Conservation (phyloP, 2,329 filamentous ascomycete genomes). For the Colletotrichum cereale region DNA sequence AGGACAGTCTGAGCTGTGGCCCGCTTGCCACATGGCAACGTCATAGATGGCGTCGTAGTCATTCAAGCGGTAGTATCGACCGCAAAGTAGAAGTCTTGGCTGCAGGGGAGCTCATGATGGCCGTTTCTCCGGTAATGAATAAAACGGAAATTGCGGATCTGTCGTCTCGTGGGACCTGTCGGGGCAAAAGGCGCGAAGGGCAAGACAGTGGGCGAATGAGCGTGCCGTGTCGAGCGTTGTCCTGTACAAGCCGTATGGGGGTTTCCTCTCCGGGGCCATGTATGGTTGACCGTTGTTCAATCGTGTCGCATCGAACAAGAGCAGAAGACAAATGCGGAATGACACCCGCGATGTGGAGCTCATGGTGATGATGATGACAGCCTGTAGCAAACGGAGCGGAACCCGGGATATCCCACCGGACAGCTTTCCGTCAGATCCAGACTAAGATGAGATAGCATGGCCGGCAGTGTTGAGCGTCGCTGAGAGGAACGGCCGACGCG, state of each 20-base stretch:
- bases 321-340: slow-evolving; percentile 39
- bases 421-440: slow-evolving; percentile 15
- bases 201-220: background rate
- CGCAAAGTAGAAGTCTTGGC: slow-evolving; percentile 27
- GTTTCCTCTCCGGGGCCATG: slow-evolving; percentile 28
- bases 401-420: background rate
- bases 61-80: slow-evolving; percentile 2
- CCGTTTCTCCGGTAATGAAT: slow-evolving; percentile 38
- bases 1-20: background rate
- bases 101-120: slow-evolving; percentile 20
- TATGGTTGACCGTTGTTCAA: slow-evolving; percentile 19
- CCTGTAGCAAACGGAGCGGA: slow-evolving; percentile 13
- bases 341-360: slow-evolving; percentile 32
- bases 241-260: slow-evolving; percentile 22
- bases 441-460: slow-evolving; percentile 4
- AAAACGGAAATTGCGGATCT: slow-evolving; percentile 24
- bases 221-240: background rate
- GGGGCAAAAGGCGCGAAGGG: slow-evolving; percentile 1
- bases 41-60: slow-evolving; percentile 14
- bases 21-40: slow-evolving; percentile 2
- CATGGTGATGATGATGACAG: background rate
- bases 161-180: slow-evolving; percentile 18
- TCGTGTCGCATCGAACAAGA: slow-evolving; percentile 31
- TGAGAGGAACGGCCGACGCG: slow-evolving; percentile 16
- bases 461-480: slow-evolving; percentile 6